Conservation (phyloP, 2,329 filamentous ascomycete genomes). For the Aspergillus novoparasiticus region DNA sequence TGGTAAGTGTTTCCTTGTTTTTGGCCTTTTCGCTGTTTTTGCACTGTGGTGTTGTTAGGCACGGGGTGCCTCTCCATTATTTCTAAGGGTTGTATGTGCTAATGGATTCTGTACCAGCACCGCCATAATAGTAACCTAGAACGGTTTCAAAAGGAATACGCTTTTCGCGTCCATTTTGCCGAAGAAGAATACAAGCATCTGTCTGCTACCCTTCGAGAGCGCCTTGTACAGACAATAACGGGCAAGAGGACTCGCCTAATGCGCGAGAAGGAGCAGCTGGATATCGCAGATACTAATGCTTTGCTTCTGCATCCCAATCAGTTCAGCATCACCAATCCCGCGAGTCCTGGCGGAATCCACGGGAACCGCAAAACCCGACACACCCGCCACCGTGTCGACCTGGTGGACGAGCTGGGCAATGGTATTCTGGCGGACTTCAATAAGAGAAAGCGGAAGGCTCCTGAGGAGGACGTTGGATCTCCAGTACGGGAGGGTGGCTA, state of each 20-base stretch:
- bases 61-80: neutral
- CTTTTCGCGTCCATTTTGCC: constrained; percentile 63
- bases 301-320: constrained; percentile 67
- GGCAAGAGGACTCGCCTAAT: constrained; percentile 60
- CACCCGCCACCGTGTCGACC: constrained; percentile 59
- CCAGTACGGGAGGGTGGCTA: constrained; percentile 54
- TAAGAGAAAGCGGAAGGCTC: constrained; percentile 61
- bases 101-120: constrained; percentile 47
- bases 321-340: constrained; percentile 66
- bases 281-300: constrained; percentile 67
- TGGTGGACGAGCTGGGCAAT: constrained; percentile 55
- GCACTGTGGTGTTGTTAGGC: neutral
- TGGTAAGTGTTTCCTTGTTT: constrained; percentile 60
- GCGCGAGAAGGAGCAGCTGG: constrained; percentile 68
- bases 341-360: constrained; percentile 62
- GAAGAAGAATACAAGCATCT: constrained; percentile 64
- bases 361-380: constrained; percentile 65
- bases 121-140: constrained; percentile 59
- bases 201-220: constrained; percentile 61
- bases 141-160: constrained; percentile 58
- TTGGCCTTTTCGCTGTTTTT: neutral
- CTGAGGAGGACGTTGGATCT: constrained; percentile 61
- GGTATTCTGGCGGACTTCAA: constrained; percentile 51
- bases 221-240: constrained; percentile 60
- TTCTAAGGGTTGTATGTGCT: neutral